Evolutionary conservation across 768 basidiomycete species (phyloP), one percentile per base, ranked within the genome.

Genomic region (Mycena galericulata): DNA sequence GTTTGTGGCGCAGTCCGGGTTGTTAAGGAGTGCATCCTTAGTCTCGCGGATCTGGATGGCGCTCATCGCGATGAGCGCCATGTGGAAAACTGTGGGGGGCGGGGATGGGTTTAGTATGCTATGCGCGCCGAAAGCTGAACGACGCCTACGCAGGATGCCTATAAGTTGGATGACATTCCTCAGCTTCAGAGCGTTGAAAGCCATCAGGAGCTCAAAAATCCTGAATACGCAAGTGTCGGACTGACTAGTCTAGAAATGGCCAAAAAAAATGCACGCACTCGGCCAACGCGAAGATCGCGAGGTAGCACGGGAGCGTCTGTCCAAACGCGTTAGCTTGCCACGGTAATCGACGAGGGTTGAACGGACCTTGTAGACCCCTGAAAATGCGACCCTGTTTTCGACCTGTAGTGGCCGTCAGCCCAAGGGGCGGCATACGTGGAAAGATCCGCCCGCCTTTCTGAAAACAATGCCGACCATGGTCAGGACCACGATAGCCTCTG

Each of bases 241-340:
- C n/a, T 24, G 18, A 32, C 34, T 62, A 17, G 15, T 43, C 27
- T 24, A 41, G 10, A 47, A 29, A 41, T 47, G 38, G 54, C 17
- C 53, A 7, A 18, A n/a, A n/a, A n/a, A n/a, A n/a, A n/a, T 57
- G 41, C 40, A 79, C 87, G 56, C 76, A 94, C 94, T 93, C 93
- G 63, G 92, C 94, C 12, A 96, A 82, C 27, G 90, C 89, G 77
- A 95, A 96, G 9, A 96, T 83, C 4, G 92, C 92, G 7, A 96
- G 88, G 77, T 95, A 96, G 78, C 94, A 95, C 68, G 93, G 90
- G 59, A 95, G 77, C 15, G 94, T 95, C 91, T 93, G 56, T 7
- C 57, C 17, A 58, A 20, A 38, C 77, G 68, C 69, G 65, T 58
- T 47, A 64, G 51, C 6, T 66, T 62, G 65, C 68, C 24, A 20